Evolutionary conservation across 257 asterid species (phyloP).

Genomic region (Solanum bulbocastanum): DNA sequence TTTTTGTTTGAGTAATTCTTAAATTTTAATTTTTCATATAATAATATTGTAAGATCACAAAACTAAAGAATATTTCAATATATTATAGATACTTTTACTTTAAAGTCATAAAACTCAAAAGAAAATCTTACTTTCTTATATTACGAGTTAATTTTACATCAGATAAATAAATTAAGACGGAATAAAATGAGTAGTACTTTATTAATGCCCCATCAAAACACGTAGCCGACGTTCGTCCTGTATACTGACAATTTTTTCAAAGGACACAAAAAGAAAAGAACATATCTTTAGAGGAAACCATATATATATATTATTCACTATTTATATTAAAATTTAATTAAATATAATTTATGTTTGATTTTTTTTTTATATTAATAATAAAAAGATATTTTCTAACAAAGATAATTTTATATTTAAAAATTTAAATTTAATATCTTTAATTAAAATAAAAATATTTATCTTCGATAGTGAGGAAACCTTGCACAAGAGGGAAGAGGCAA

Average conservation of each 20-base stretch:
- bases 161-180: too few relatives aligned
- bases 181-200: not conserved
- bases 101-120: too few relatives aligned
- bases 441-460: not conserved
- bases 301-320: not conserved
- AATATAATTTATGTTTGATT: too few relatives aligned
- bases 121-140: too few relatives aligned
- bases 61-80: too few relatives aligned
- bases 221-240: not conserved
- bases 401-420: fast-evolving
- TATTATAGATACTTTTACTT: too few relatives aligned
- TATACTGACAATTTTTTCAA: not conserved
- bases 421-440: not conserved
- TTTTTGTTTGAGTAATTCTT: too few relatives aligned
- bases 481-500: not conserved
- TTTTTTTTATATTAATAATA: too few relatives aligned
- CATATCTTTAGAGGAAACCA: not conserved
- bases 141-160: too few relatives aligned
- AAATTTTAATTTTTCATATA: too few relatives aligned
- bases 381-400: too few relatives aligned
- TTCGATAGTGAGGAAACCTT: not conserved
- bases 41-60: too few relatives aligned
- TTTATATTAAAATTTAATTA: fast-evolving
- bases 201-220: not conserved
- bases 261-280: not conserved